Conservation (phyloP, 345 rosid species). For the Populus pruinosa region DNA sequence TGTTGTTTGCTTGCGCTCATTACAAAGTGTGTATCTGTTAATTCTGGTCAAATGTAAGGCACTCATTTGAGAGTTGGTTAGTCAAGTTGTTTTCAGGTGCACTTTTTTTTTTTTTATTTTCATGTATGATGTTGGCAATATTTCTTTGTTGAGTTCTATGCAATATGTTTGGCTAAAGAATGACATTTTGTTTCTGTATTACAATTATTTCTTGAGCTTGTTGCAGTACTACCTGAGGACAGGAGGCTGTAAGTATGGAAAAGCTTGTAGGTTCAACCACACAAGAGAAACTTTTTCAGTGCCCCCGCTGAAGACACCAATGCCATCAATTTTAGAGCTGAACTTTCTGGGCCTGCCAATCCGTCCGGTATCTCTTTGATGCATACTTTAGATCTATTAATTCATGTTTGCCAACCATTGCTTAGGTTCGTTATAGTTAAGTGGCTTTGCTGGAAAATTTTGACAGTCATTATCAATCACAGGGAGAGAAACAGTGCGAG, state of each 20-base stretch:
- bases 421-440: background rate
- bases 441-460: background rate
- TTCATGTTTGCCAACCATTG: background rate
- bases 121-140: background rate
- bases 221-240: slow-evolving; percentile 84
- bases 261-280: slow-evolving; percentile 80
- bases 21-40: background rate
- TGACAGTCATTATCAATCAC: slow-evolving; percentile 10
- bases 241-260: slow-evolving; percentile 93
- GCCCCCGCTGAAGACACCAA: slow-evolving; percentile 37
- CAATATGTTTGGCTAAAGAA: slow-evolving; percentile 1
- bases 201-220: slow-evolving; percentile 23
- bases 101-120: background rate
- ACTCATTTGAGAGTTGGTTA: background rate
- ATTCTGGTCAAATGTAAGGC: background rate
- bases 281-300: slow-evolving; percentile 26
- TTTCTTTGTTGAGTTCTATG: background rate
- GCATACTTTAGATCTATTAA: background rate
- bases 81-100: background rate
- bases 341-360: slow-evolving; percentile 91
- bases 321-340: slow-evolving; percentile 44
- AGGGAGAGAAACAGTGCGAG: slow-evolving; percentile 84
- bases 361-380: slow-evolving; percentile 45
- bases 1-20: background rate
- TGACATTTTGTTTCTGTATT: slow-evolving; percentile 15